Evolutionary conservation across 2,329 filamentous ascomycete species (phyloP).

Genomic region (Arthrobotrys iridis): DNA sequence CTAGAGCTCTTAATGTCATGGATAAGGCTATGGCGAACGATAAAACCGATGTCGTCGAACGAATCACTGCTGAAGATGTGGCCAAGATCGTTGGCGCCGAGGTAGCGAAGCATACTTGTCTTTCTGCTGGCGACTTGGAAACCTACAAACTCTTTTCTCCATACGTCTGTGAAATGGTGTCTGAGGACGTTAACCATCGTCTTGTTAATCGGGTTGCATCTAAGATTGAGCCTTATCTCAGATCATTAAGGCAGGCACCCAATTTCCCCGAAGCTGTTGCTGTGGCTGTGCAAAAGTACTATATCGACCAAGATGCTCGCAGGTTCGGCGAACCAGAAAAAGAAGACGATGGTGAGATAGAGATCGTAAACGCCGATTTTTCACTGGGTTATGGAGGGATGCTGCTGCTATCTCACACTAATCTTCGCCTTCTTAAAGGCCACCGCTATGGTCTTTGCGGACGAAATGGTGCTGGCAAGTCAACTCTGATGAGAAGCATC

Average conservation of each 20-base stretch:
- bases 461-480: constrained; percentile 96
- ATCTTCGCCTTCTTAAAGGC: constrained; percentile 90
- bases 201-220: constrained; percentile 76
- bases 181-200: constrained; percentile 86
- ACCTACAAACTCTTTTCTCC: constrained; percentile 60
- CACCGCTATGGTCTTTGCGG: constrained; percentile 97
- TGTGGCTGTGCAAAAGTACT: constrained; percentile 78
- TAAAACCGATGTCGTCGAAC: constrained; percentile 26
- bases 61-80: constrained; percentile 16
- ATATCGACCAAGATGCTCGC: constrained; percentile 78
- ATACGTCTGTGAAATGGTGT: constrained; percentile 85
- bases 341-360: constrained; percentile 88
- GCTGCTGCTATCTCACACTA: constrained; percentile 95
- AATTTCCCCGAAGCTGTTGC: constrained; percentile 71
- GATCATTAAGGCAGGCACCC: constrained; percentile 72
- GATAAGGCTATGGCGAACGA: constrained; percentile 84
- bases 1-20: constrained; percentile 84
- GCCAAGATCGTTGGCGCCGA: neutral
- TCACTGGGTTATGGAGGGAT: constrained; percentile 97
- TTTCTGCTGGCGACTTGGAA: constrained; percentile 63
- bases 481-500: constrained; percentile 98
- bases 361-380: constrained; percentile 98
- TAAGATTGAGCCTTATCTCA: constrained; percentile 78
- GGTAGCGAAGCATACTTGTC: neutral
- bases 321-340: constrained; percentile 63